Evolutionary conservation across 257 asterid species (phyloP).

Genomic region (Ocimum tenuiflorum): DNA sequence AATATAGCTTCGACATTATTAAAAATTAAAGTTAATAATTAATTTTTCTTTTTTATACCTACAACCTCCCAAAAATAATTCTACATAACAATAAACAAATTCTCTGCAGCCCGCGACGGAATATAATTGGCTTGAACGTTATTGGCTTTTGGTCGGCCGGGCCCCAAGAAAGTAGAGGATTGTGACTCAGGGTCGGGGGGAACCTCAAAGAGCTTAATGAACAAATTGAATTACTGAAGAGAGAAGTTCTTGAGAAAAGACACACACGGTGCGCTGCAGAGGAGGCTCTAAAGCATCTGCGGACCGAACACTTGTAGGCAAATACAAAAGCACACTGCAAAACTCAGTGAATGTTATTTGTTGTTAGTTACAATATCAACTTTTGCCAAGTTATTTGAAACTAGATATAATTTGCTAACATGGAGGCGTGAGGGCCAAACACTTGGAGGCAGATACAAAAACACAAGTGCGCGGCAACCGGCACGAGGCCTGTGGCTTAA

Average conservation of each 20-base stretch:
- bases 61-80: too few species aligned
- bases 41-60: too few species aligned
- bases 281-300: slow-evolving; percentile 82
- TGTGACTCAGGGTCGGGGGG: slow-evolving; percentile 21
- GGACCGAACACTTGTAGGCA: slow-evolving; percentile 62
- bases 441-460: too few species aligned
- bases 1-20: too few species aligned
- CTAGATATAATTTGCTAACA: not conserved
- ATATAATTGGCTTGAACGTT: too few species aligned
- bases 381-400: slow-evolving; percentile 13
- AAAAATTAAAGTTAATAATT: too few species aligned
- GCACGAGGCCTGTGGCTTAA: too few species aligned
- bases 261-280: slow-evolving; percentile 84
- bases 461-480: too few species aligned
- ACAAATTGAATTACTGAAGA: slow-evolving; percentile 56
- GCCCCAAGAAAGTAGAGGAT: slow-evolving; percentile 24
- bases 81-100: too few species aligned
- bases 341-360: slow-evolving; percentile 81
- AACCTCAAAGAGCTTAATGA: slow-evolving; percentile 40
- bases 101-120: too few species aligned
- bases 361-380: slow-evolving; percentile 18
- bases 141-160: slow-evolving; percentile 21
- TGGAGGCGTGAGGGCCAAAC: too few species aligned
- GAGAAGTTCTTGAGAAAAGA: slow-evolving; percentile 71
- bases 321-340: slow-evolving; percentile 65